Percentiles rank a stretch among this genome's conserved stretches.
Evolutionary conservation across 176 grass and related monocot genomes (phyloP).

Genomic region (Dendrocalamus sinicus): DNA sequence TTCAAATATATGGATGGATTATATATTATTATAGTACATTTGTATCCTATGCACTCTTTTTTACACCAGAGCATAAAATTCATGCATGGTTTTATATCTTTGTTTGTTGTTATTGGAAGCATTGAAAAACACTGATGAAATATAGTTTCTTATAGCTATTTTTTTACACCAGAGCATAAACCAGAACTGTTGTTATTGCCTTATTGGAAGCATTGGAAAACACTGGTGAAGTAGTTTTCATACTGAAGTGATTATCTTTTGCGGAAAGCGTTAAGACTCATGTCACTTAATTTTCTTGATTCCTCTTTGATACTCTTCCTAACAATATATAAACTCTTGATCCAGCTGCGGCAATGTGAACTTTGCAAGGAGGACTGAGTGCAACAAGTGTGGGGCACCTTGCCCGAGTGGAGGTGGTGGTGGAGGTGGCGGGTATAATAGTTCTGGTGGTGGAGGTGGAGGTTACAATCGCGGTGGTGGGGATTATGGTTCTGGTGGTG

Average conservation of each 20-base stretch:
- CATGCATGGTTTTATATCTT: background rate
- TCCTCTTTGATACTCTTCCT: constrained; percentile 16
- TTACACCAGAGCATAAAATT: background rate
- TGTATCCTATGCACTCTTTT: background rate
- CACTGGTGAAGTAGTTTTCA: background rate
- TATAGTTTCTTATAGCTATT: background rate
- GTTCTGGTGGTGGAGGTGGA: constrained; percentile 56
- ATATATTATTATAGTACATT: background rate
- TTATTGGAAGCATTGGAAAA: constrained; percentile 3
- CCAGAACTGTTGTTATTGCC: background rate
- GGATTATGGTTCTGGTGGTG: constrained; percentile 52
- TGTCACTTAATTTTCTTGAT: background rate
- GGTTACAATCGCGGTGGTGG: constrained; percentile 62
- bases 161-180: background rate
- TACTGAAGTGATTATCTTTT: background rate
- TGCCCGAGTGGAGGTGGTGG: constrained; percentile 58
- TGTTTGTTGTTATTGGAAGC: background rate
- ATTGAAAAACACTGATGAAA: background rate
- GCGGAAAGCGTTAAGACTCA: background rate
- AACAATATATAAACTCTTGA: constrained; percentile 29
- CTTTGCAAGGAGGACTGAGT: constrained; percentile 92
- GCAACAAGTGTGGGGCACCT: constrained; percentile 89
- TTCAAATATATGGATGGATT: background rate
- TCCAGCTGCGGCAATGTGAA: constrained; percentile 95
- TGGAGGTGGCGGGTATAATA: constrained; percentile 56